Conservation (phyloP, 306 rosid species). For the Neltuma alba region DNA sequence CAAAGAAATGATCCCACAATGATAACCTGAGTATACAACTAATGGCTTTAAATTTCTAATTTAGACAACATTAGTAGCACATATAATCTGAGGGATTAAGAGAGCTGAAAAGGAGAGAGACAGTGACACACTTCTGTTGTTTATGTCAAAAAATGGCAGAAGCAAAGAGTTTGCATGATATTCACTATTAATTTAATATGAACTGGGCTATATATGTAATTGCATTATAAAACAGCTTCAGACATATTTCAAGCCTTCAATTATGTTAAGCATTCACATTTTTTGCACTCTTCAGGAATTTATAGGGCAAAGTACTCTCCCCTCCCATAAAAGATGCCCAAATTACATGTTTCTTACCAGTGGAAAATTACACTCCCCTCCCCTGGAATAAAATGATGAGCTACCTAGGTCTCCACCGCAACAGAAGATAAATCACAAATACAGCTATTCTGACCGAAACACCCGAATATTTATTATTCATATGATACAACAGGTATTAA, state of each 20-base stretch:
- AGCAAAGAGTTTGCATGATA: slow-evolving; percentile 31
- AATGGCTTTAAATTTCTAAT: slow-evolving; percentile 37
- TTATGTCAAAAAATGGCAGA: slow-evolving; percentile 20
- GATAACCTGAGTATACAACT: slow-evolving; percentile 60
- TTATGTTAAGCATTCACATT: slow-evolving; percentile 18
- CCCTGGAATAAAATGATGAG: neutral
- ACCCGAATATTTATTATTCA: neutral
- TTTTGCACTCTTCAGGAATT: slow-evolving; percentile 17
- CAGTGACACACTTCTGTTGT: neutral
- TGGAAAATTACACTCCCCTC: neutral
- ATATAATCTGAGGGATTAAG: slow-evolving; percentile 13
- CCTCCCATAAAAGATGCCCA: neutral
- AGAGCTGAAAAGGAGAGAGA: slow-evolving; percentile 13
- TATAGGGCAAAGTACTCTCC: neutral
- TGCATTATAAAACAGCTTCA: slow-evolving; percentile 20
- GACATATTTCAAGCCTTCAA: slow-evolving; percentile 31
- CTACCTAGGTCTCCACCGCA: neutral
- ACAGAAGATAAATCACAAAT: neutral
- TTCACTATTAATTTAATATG: neutral
- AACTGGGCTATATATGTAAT: slow-evolving; percentile 7
- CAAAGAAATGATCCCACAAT: slow-evolving; percentile 87
- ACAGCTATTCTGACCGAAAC: neutral
- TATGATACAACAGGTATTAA: neutral
- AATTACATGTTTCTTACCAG: neutral
- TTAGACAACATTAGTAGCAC: slow-evolving; percentile 22